phyloP scores from a whole-genome alignment of 2,329 filamentous ascomycete genomes.

The Metarhizium album region DNA sequence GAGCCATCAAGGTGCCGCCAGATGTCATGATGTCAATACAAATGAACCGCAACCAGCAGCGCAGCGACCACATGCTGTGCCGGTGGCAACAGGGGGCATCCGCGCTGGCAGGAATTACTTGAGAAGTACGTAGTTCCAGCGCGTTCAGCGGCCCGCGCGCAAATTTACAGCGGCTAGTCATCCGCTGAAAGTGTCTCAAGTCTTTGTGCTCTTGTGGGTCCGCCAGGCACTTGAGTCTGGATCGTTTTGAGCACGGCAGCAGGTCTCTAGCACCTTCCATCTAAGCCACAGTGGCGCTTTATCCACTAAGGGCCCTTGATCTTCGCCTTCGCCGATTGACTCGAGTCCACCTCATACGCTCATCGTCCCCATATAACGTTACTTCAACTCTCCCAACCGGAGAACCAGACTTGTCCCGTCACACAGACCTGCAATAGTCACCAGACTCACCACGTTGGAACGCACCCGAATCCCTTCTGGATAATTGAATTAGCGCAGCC shows the following conservation, averaged over 20 bases:
- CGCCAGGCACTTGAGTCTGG: too few relatives aligned
- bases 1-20: conserved; percentile 20
- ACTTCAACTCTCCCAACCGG: conserved; percentile 11
- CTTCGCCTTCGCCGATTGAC: conserved; percentile 26
- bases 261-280: conserved; percentile 10
- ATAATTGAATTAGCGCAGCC: not conserved
- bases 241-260: not conserved
- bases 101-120: too few relatives aligned
- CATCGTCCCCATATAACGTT: conserved; percentile 20
- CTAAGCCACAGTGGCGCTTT: not conserved
- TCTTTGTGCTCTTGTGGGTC: too few relatives aligned
- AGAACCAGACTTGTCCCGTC: not conserved
- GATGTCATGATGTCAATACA: not conserved
- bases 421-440: not conserved
- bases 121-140: too few relatives aligned
- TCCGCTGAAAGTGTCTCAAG: too few relatives aligned
- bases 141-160: too few relatives aligned
- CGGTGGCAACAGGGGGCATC: too few relatives aligned
- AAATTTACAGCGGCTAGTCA: too few relatives aligned
- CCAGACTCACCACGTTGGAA: too few relatives aligned
- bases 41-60: not conserved
- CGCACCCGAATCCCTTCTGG: not conserved
- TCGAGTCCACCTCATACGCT: conserved; percentile 22
- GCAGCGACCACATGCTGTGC: too few relatives aligned
- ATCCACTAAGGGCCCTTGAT: conserved; percentile 14